Evolutionary conservation across 1,284 basidiomycete genomes (phyloP).

Genomic region (Xerocomus amazonicus): DNA sequence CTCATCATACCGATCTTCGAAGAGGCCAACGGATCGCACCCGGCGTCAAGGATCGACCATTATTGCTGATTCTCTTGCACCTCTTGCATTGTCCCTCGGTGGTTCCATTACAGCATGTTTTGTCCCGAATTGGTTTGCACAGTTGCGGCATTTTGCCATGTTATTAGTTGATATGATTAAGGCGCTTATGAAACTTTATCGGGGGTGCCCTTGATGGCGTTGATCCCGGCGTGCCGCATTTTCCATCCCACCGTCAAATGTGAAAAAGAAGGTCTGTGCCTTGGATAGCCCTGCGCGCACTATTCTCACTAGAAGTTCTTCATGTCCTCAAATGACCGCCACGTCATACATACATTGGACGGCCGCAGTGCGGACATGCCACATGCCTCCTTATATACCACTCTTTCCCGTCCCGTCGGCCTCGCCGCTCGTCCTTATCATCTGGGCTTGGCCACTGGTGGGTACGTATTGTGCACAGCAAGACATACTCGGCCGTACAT

Average conservation of each 20-base stretch:
- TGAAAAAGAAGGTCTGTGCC: conserved; percentile 26
- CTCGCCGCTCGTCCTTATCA: not conserved
- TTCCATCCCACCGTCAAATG: conserved; percentile 18
- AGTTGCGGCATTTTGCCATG: conserved; percentile 10
- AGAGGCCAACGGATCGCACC: conserved; percentile 13
- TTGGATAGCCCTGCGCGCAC: conserved; percentile 21
- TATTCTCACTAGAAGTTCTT: conserved; percentile 22
- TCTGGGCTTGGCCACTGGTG: not conserved
- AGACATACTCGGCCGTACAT: not conserved
- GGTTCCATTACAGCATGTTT: conserved; percentile 28
- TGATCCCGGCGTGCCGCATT: conserved; percentile 26
- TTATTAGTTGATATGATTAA: conserved; percentile 24
- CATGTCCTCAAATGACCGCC: conserved; percentile 18
- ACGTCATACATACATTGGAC: conserved; percentile 20
- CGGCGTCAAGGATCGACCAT: not conserved
- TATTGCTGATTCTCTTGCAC: no score
- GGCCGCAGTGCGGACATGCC: conserved; percentile 30
- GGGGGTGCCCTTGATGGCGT: conserved; percentile 26
- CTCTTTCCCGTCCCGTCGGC: not conserved
- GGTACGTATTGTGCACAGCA: no score
- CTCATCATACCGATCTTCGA: conserved; percentile 24
- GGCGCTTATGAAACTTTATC: conserved; percentile 32
- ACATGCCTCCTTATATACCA: not conserved
- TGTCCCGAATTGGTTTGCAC: conserved; percentile 12
- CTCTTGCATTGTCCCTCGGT: conserved; percentile 1